Base-by-base conservation (phyloP, 2,329 filamentous ascomycete species). In the Penicillium concentricum region DNA sequence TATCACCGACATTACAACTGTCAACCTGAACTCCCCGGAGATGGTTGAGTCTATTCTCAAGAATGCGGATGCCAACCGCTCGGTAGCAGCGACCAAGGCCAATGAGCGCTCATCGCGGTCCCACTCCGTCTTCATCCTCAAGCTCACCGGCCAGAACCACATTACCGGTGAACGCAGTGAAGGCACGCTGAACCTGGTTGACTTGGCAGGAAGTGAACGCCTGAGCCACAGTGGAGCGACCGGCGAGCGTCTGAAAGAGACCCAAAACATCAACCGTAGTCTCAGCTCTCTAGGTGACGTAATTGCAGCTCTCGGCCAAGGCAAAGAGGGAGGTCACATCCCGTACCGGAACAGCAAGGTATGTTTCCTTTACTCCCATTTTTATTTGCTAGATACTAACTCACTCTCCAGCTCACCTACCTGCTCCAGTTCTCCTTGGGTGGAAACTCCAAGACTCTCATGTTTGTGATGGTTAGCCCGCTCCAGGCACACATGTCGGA, bases 381-480 rank as follows among this genome's bases (percentile, higher is more conserved):
- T 7, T 18, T 43, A 12, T n/a, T 22, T 16, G 7, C 34, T 13
- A 26, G n/a, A 38, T 54, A 62, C 69, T 68, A 66, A 66, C 56
- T 26, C 22, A 32, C 2, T 34, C 12, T 51, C 24, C 55, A 89
- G 84, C 82, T 99, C 63, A 99, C 94, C 9, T 96, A 97, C 70
- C 82, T 99, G 45, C 83, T 99, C 37, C 91, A 97, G 84, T 95
- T 94, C 71, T 96, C 91, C 3, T 81, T 99, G 8, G 93, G 94
- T 4, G 94, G 94, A 16, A 97, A 96, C 74, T 94, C 89, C 66
- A 96, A 97, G 78, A 99, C 94, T 0, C 87, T 99, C 67, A 99
- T 99, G 94, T 96, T 99, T 74, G 91, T 97, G 72, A 97, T 97
- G 92, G 90, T 96, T 55, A 94, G 89, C 66, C 94, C 94, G 34